Percentiles rank a stretch among this genome's conserved stretches.
phyloP scores from a whole-genome alignment of 1,284 basidiomycete genomes.

The Malassezia slooffiae region DNA sequence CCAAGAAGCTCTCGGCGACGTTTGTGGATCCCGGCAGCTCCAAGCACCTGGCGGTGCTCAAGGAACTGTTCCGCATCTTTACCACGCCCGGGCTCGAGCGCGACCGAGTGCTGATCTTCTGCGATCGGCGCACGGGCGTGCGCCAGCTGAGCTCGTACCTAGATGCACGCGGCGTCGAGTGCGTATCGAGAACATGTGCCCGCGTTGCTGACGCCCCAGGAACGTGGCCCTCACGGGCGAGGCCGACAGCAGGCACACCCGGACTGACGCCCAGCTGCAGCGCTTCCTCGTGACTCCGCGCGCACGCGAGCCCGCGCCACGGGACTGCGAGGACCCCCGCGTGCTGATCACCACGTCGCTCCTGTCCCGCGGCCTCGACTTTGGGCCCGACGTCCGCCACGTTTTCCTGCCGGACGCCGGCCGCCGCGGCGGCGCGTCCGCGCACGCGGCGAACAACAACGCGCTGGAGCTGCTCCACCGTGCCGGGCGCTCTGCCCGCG shows the following conservation, averaged over 20 bases:
- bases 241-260: constrained; percentile 4
- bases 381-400: constrained; percentile 52
- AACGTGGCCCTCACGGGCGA: constrained; percentile 17
- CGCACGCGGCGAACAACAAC: constrained; percentile 71
- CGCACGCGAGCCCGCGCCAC: background rate
- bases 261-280: constrained; percentile 9
- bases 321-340: constrained; percentile 30
- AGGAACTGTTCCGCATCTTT: constrained; percentile 62
- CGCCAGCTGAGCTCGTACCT: constrained; percentile 56
- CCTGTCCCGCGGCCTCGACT: constrained; percentile 80
- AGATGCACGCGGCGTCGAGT: constrained; percentile 55
- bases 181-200: constrained; percentile 51
- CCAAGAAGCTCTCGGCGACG: constrained; percentile 58
- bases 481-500: constrained; percentile 59
- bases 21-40: constrained; percentile 62
- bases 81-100: constrained; percentile 54
- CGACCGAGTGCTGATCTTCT: constrained; percentile 63
- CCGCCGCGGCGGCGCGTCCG: constrained; percentile 48
- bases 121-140: constrained; percentile 63
- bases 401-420: constrained; percentile 21
- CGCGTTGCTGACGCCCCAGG: background rate
- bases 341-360: constrained; percentile 78
- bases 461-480: constrained; percentile 67
- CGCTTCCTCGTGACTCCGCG: constrained; percentile 11
- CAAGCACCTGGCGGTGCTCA: constrained; percentile 64